These are phyloP conservation scores for Caloboletus inedulis DNA, from an alignment of 1,284 basidiomycete species.

Conservation along the genomic window DNA sequence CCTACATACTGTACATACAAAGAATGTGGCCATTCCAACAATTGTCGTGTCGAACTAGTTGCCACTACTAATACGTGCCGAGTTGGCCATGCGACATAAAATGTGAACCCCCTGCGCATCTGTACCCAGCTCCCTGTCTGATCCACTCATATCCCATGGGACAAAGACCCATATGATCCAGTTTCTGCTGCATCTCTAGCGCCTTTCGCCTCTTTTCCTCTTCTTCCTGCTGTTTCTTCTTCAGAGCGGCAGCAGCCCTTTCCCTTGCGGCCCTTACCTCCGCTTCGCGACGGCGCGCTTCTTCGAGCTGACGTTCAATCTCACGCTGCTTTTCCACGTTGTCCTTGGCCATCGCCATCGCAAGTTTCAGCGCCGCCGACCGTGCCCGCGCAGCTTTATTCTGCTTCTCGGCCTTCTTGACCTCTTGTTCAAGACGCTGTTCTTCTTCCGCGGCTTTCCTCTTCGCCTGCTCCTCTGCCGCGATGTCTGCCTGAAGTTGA, in stretches of 20 bases:
- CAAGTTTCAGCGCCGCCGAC: constrained; percentile 9
- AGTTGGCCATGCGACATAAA: constrained; percentile 37
- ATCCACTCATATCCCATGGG: constrained; percentile 52
- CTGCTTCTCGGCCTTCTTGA: constrained; percentile 15
- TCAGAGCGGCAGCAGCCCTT: constrained; percentile 36
- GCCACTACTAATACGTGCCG: neutral
- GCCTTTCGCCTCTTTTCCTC: constrained; percentile 33
- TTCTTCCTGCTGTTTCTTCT: constrained; percentile 39
- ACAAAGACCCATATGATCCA: constrained; percentile 53
- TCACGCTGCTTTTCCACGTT: constrained; percentile 15
- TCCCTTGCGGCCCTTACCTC: constrained; percentile 29
- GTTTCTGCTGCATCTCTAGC: constrained; percentile 42
- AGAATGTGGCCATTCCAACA: neutral
- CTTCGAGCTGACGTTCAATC: constrained; percentile 24
- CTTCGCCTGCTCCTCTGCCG: constrained; percentile 26
- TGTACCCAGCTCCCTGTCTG: constrained; percentile 44
- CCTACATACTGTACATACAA: neutral
- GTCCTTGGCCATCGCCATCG: constrained; percentile 19
- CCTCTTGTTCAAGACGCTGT: constrained; percentile 21
- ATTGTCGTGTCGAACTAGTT: neutral
- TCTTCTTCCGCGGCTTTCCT: constrained; percentile 28
- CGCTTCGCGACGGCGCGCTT: constrained; percentile 26
- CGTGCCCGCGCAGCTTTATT: constrained; percentile 2
- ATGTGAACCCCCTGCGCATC: constrained; percentile 55
- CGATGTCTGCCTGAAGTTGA: constrained; percentile 41